These are phyloP conservation scores for Vitellaria paradoxa DNA, from an alignment of 179 eudicot species.

Conservation along the genomic window DNA sequence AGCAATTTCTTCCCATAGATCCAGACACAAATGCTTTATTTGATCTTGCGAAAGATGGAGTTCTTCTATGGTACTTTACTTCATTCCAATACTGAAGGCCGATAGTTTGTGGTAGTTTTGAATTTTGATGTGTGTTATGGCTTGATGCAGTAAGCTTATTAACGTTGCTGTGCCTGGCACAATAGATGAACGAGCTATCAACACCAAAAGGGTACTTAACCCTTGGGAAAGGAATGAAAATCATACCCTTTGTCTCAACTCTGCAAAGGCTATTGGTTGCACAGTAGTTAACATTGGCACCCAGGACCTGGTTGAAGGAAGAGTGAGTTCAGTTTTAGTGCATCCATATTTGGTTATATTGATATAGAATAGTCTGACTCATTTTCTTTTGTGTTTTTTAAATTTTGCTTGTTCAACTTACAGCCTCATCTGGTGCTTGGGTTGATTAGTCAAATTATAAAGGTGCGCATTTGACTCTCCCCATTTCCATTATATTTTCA, in stretches of 20 bases:
- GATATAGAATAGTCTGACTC: neutral
- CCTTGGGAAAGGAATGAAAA: slow-evolving; percentile 94
- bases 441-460: slow-evolving; percentile 76
- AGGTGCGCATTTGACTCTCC: slow-evolving; percentile 36
- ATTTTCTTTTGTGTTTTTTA: neutral
- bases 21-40: slow-evolving; percentile 58
- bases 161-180: slow-evolving; percentile 83
- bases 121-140: slow-evolving; percentile 11
- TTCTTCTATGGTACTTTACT: slow-evolving; percentile 67
- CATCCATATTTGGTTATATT: neutral
- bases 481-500: neutral
- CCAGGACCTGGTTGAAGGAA: slow-evolving; percentile 86
- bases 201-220: slow-evolving; percentile 65
- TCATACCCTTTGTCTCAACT: slow-evolving; percentile 82
- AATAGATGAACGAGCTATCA: slow-evolving; percentile 77
- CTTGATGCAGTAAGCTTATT: slow-evolving; percentile 70
- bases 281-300: slow-evolving; percentile 87
- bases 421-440: slow-evolving; percentile 90
- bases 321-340: slow-evolving; percentile 43
- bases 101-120: slow-evolving; percentile 12
- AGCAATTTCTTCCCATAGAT: slow-evolving; percentile 75
- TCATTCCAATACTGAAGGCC: neutral
- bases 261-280: slow-evolving; percentile 90
- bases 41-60: slow-evolving; percentile 81
- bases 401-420: slow-evolving; percentile 19